Conservation (phyloP, 768 basidiomycete genomes). For the Boletus rufocinnamomeus region DNA sequence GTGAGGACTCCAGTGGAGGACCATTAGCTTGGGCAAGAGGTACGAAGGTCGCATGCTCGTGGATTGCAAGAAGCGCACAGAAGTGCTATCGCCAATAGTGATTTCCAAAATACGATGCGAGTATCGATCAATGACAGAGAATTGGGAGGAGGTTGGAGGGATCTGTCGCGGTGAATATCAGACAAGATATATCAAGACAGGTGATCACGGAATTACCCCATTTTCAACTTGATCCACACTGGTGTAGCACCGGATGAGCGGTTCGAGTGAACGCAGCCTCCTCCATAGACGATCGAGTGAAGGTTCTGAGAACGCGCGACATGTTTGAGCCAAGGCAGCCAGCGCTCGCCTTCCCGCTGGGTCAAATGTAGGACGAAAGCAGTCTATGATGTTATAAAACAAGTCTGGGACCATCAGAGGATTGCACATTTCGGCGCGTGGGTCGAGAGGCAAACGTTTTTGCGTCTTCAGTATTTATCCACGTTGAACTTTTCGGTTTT, state of each 20-base stretch:
- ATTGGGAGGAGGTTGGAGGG: slow-evolving; percentile 8
- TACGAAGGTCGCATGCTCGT: not conserved
- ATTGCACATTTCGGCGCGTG: not conserved
- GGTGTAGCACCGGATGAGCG: slow-evolving; percentile 16
- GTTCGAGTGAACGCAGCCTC: slow-evolving; percentile 9
- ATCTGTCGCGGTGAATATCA: slow-evolving; percentile 3
- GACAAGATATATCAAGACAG: not conserved
- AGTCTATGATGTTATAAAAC: slow-evolving; percentile 6
- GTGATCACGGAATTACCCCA: not conserved
- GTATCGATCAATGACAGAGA: slow-evolving; percentile 7
- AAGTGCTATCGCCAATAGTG: not conserved
- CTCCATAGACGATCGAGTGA: slow-evolving; percentile 17
- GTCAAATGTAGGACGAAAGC: not conserved
- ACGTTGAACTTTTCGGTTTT: no score
- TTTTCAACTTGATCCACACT: not conserved
- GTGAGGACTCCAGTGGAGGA: slow-evolving; percentile 5
- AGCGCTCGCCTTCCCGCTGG: not conserved
- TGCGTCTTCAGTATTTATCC: not conserved
- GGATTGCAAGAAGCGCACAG: slow-evolving; percentile 9
- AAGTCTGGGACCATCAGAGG: slow-evolving; percentile 11
- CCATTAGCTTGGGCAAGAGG: slow-evolving; percentile 14
- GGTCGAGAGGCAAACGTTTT: not conserved
- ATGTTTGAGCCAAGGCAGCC: slow-evolving; percentile 12
- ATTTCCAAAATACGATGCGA: slow-evolving; percentile 10
- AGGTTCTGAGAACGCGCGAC: slow-evolving; percentile 8